These are phyloP conservation scores for Populus hybrid DNA, from an alignment of 441 rosid genomes.

Conservation along the genomic window DNA sequence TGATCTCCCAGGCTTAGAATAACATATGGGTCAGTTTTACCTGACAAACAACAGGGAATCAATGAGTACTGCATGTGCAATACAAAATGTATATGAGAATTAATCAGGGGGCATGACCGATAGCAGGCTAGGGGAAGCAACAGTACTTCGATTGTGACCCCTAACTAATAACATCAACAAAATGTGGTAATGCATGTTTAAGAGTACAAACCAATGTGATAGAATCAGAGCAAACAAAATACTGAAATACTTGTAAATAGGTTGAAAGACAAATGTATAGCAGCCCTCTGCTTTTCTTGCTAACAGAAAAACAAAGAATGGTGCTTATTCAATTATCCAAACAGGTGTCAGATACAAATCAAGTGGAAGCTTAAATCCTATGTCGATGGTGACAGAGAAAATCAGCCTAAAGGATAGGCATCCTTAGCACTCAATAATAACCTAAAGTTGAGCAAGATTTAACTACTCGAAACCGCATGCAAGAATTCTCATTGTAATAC, in stretches of 20 bases:
- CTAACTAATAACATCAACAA: background rate
- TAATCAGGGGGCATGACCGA: background rate
- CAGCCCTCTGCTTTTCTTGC: background rate
- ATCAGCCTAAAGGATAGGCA: background rate
- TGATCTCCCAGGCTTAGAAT: constrained; percentile 76
- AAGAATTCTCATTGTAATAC: background rate
- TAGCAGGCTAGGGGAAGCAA: background rate
- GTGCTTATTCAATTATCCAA: background rate
- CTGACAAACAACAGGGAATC: constrained; percentile 35
- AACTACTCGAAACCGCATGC: background rate
- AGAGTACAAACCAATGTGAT: background rate
- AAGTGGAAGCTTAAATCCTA: constrained; percentile 1
- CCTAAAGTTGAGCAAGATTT: background rate
- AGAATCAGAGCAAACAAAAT: background rate
- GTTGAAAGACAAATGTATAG: background rate
- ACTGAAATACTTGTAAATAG: background rate
- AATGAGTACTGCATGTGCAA: background rate
- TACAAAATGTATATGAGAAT: background rate
- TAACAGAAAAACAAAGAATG: background rate
- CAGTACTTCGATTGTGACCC: background rate
- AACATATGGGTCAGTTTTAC: constrained; percentile 95
- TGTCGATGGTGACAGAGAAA: background rate
- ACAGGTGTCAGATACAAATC: background rate
- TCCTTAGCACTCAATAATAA: background rate
- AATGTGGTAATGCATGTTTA: background rate